A percentile compares a stretch with the other conserved stretches of the same genome.
Conservation (phyloP, 2,329 filamentous ascomycete species). For the Biscogniauxia sp. region DNA sequence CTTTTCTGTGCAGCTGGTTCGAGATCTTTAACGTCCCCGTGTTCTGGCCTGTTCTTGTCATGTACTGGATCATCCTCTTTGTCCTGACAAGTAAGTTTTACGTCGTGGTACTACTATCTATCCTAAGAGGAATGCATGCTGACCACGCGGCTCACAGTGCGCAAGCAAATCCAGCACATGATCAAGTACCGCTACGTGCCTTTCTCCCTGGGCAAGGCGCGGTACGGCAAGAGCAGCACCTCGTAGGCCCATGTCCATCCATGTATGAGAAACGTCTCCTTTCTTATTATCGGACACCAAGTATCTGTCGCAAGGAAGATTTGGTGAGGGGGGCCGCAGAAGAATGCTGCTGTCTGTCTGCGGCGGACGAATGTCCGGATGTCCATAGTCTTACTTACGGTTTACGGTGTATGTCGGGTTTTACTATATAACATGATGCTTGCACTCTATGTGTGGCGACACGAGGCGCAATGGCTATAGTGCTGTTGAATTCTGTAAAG, state of each 20-base stretch:
- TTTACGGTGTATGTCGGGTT: conserved; percentile 10
- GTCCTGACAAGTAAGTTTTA: conserved; percentile 79
- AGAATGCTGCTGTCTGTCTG: not conserved
- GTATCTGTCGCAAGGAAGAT: too few species aligned
- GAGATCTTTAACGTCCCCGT: conserved; percentile 94
- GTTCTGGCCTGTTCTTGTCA: conserved; percentile 97
- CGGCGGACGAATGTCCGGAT: not conserved
- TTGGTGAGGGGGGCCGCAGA: not conserved
- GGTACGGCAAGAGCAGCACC: conserved; percentile 66
- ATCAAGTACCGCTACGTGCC: conserved; percentile 99
- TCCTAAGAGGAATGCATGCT: not conserved
- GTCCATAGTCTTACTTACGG: not conserved
- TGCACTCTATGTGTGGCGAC: conserved; percentile 20
- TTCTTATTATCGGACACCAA: not conserved
- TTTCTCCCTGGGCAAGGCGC: conserved; percentile 86
- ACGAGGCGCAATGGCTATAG: conserved; percentile 8
- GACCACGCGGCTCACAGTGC: conserved; percentile 59
- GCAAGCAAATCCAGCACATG: conserved; percentile 99
- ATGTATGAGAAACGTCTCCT: not conserved
- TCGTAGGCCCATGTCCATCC: conserved; percentile 23
- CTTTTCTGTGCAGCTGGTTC: conserved; percentile 89
- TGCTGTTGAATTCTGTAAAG: conserved; percentile 9
- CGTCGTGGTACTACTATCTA: too few species aligned
- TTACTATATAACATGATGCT: conserved; percentile 24
- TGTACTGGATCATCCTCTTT: conserved; percentile 98